Percentiles rank a stretch among this genome's conserved stretches.
These are phyloP conservation scores for Microthlaspi erraticum DNA, from an alignment of 345 rosid genomes.

Conservation along the genomic window DNA sequence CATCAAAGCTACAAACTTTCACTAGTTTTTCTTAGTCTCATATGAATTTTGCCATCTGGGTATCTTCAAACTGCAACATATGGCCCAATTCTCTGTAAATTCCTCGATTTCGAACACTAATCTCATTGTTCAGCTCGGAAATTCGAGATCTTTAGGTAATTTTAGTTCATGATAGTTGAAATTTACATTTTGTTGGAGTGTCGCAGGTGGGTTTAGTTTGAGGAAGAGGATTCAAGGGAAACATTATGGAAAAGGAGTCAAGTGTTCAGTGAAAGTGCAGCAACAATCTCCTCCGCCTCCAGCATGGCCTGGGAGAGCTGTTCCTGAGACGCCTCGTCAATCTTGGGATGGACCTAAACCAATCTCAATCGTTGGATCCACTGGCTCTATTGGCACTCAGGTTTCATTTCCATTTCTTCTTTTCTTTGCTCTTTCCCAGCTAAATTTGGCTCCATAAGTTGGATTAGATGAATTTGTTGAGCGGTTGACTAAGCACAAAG, in stretches of 20 bases:
- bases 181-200: constrained; percentile 24
- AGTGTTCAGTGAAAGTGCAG: constrained; percentile 59
- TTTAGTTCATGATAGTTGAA: not conserved
- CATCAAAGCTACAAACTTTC: constrained; percentile 31
- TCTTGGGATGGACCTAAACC: constrained; percentile 96
- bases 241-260: constrained; percentile 54
- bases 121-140: not conserved
- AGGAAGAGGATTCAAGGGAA: constrained; percentile 59
- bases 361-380: constrained; percentile 88
- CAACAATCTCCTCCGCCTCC: constrained; percentile 68
- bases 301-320: constrained; percentile 97
- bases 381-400: constrained; percentile 99
- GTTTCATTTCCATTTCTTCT: constrained; percentile 36
- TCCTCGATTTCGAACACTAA: not conserved
- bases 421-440: not conserved
- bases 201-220: constrained; percentile 59
- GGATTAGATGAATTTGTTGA: not conserved
- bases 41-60: constrained; percentile 25
- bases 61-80: not conserved
- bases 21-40: not conserved
- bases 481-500: not conserved
- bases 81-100: not conserved
- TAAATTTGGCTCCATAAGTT: constrained; percentile 10
- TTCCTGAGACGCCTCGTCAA: constrained; percentile 62
- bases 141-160: not conserved